Evolutionary conservation across 768 basidiomycete species (phyloP), one percentile per base, ranked within the genome.

Genomic region (Suillus subluteus): DNA sequence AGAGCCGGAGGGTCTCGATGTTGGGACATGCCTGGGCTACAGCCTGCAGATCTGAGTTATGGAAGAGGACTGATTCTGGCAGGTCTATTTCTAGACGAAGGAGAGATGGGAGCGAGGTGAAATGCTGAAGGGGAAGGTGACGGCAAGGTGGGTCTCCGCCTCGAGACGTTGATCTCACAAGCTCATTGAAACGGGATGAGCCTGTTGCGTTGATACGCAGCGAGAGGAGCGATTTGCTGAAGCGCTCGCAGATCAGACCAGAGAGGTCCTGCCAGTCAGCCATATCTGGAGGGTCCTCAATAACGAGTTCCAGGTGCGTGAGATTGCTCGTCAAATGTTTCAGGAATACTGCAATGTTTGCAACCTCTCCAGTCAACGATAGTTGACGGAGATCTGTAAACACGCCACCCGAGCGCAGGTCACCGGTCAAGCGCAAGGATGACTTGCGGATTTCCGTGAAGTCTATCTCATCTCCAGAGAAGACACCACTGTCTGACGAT

Each of bases 241-340:
- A 91, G 69, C 83, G 80, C 68, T 91, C 87, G 70, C 84, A 87
- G 62, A 93, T 82, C 72, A 90, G 73, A 56, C 77, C 78, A 50
- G 87, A 90, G 23, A 93, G 81, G 68, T 92, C 87, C 67, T 86
- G 87, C 92, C 92, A 94, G 72, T 93, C 91, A 9, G 83, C 84
- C 65, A 84, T 83, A 72, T 88, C 87, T 26, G 91, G 90, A 18
- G 92, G 91, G 70, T 94, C 92, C 69, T 94, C 92, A 69, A 94
- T 89, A 74, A 88, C 81, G 46, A 94, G 85, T 59, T 93, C 92
- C 63, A 94, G 82, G 62, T 85, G 83, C n/a, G 82, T 80, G 72
- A 93, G 78, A n/a, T 84, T 82, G 74, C 85, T 87, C 23, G 87
- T 83, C 70, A 93, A 75, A 72, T 91, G 90, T 70, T 84, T 87